Evolutionary conservation across 2,329 filamentous ascomycete species (phyloP), one percentile per base, ranked within the genome.

Genomic region (Cryphonectria nitschkei): DNA sequence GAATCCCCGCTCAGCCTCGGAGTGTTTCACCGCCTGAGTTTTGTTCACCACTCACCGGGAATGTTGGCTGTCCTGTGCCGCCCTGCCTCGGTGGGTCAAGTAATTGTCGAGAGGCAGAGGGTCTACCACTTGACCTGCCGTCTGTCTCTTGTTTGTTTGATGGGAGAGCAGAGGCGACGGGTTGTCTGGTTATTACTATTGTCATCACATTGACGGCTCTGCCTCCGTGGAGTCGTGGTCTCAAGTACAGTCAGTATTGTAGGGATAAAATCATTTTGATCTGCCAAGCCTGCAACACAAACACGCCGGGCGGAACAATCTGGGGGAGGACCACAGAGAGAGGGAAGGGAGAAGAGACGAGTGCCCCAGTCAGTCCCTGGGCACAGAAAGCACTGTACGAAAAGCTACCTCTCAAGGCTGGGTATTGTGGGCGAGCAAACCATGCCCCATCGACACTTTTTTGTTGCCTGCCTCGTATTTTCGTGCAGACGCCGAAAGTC

Each of bases 11-110:
- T 67, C 63, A 71, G 63, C 67, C 70, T 70, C 70, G 67, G 64
- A n/a, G 56, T 56, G 67, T 72, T 72, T 72, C 70, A 72, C 56
- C n/a, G 68, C 67, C 60, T 67, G 67, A 43, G 61, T 50, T 39
- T 41, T 66, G 50, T 46, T 22, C 54, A 68, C 66, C 50, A 54
- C 61, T 65, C 67, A 65, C 54, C 52, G 61, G 60, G 43, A 26
- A 37, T 61, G 58, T 5, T 22, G 58, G 58, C 64, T 52, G 14
- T 34, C 37, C 26, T 58, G 26, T 34, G 58, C 64, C 52, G 14
- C 43, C 61, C 39, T 58, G 22, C 34, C 65, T 65, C 32, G 22
- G 58, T 61, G 58, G 34, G 58, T 39, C 34, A 39, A 22, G 46
- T 26, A 50, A 4, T 22, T n/a, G 19, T 14, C 19, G 16, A 61